Evolutionary conservation across 169 alveolate genomes (phyloP), one percentile per base, ranked within the genome.

Genomic region (Plasmodium vinckei): DNA sequence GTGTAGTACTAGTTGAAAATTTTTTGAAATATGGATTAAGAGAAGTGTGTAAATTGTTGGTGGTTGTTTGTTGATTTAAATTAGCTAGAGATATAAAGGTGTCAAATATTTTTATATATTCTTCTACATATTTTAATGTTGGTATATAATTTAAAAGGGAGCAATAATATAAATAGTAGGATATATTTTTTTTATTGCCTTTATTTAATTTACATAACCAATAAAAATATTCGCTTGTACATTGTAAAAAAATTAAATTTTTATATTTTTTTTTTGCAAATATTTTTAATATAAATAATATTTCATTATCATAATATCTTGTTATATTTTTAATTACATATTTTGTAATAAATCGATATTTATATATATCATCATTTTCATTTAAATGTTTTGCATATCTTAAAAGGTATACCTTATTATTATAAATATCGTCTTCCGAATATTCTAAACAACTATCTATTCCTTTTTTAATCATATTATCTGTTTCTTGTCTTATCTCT

Each of bases 161-260:
- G 39, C 90, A 82, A 47, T 53, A 68, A 68, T 82, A 61, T 21
- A 82, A 61, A 27, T 82, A 82, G 5, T 65, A 47, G 0, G 90
- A 82, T n/a, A 82, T 82, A 27, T 10, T 82, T 47, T 39, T 82
- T 56, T 68, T 19, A 2, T 68, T 27, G 9, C 72, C 44, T 68
- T 82, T 82, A 54, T 82, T 82, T 60, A 69, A 21, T 82, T 42
- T 67, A 53, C 90, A 82, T 19, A 42, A 25, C 90, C 90, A 82
- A 61, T 82, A 82, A 70, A 65, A 68, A 33, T 82, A 82, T 56
- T 82, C 90, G 54, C 90, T 82, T 15, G 39, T 42, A 56, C 90
- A 68, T 25, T 82, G 90, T 46, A 82, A 39, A 46, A 82, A 70
- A n/a, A 72, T 51, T 54, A 82, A 13, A 70, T 82, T 65, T 42